phyloP scores from a whole-genome alignment of 176 grass and related monocot species.

The Aegilops bicornis region DNA sequence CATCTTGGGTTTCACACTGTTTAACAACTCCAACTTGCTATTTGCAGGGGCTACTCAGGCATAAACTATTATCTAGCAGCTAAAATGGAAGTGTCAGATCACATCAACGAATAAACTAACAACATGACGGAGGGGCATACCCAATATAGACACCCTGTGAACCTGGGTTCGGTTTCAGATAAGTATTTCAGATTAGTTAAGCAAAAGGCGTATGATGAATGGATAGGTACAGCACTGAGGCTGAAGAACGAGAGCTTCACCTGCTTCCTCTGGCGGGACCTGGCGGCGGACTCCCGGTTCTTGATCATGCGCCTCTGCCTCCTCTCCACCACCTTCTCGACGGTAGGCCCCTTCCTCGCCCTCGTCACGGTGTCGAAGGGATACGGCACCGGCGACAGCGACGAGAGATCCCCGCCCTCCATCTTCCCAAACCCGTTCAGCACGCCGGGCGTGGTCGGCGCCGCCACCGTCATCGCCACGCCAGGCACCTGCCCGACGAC shows the following conservation, averaged over 20 bases:
- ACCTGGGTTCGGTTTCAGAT: constrained; percentile 26
- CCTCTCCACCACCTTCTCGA: constrained; percentile 92
- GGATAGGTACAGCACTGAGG: constrained; percentile 4
- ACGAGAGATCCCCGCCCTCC: constrained; percentile 55
- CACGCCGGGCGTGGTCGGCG: constrained; percentile 48
- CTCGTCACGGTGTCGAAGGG: constrained; percentile 51
- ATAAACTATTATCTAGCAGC: constrained; percentile 22
- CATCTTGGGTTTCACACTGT: constrained; percentile 18
- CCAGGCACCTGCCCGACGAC: constrained; percentile 25
- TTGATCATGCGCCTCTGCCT: constrained; percentile 88
- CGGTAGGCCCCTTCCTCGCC: constrained; percentile 54
- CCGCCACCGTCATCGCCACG: constrained; percentile 34
- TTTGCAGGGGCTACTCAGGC: constrained; percentile 7
- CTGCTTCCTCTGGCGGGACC: constrained; percentile 83
- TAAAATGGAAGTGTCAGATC: constrained; percentile 31
- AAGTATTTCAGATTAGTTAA: constrained; percentile 29
- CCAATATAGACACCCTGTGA: constrained; percentile 10
- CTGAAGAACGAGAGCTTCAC: constrained; percentile 33
- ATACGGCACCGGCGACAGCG: constrained; percentile 74
- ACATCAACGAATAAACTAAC: constrained; percentile 42
- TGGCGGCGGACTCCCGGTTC: constrained; percentile 85
- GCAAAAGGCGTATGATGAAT: constrained; percentile 15
- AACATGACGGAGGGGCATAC: constrained; percentile 39
- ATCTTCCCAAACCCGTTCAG: constrained; percentile 49
- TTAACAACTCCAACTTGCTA: constrained; percentile 39